Evolutionary conservation across 2,329 filamentous ascomycete species (phyloP).

Genomic region (Exutisphaerella laricina): DNA sequence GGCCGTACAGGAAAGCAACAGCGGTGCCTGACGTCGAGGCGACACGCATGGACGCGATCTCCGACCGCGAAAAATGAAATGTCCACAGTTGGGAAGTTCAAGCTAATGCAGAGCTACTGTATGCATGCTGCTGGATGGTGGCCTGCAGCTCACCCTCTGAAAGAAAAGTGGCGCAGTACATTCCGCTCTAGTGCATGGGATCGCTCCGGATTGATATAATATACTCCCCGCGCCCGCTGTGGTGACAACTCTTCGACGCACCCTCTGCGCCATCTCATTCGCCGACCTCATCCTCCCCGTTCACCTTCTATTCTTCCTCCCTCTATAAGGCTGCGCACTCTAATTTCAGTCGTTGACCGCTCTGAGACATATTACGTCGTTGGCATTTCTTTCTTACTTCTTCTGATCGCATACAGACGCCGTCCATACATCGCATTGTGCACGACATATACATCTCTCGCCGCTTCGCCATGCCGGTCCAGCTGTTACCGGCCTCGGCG

Average conservation of each 20-base stretch:
- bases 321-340: constrained; percentile 22
- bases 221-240: constrained; percentile 5
- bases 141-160: constrained; percentile 24
- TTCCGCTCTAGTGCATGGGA: constrained; percentile 15
- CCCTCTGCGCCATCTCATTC: constrained; percentile 22
- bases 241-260: constrained; percentile 1
- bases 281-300: constrained; percentile 20
- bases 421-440: constrained; percentile 29
- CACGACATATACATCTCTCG: constrained; percentile 22
- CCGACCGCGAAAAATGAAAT: constrained; percentile 16
- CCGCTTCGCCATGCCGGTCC: constrained; percentile 68
- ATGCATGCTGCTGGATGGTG: constrained; percentile 20
- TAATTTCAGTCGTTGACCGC: constrained; percentile 28
- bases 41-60: constrained; percentile 18
- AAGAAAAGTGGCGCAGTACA: constrained; percentile 18
- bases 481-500: constrained; percentile 89
- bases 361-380: constrained; percentile 28
- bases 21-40: constrained; percentile 10
- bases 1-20: constrained; percentile 2
- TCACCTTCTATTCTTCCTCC: constrained; percentile 21
- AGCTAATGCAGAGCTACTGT: constrained; percentile 25
- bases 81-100: constrained; percentile 12
- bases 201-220: constrained; percentile 10
- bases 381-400: constrained; percentile 19
- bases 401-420: constrained; percentile 19